Base-by-base conservation (phyloP, 805 yeast species). In the Ogataea allantospora region DNA sequence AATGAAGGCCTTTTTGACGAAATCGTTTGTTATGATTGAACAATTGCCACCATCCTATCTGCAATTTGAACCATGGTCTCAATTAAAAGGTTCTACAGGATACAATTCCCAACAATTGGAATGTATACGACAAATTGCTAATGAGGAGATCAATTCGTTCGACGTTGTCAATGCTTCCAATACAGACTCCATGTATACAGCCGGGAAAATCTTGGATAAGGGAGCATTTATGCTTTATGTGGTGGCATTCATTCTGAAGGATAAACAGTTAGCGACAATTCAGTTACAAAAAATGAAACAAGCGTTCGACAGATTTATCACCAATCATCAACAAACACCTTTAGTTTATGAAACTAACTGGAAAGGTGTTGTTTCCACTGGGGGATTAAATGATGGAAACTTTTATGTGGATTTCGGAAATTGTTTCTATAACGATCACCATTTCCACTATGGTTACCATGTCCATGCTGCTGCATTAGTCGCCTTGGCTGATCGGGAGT, bases 141-240 rank as follows among this genome's bases (percentile, higher is more conserved):
- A 50, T n/a, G 43, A 58, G 5, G 93, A 84, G 49, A 58, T 74
- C 7, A 52, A 68, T 19, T 75, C 68, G 35, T 59, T 56, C 38
- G 85, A 82, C 44, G 71, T 83, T 23, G 62, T 63, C 4, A 72
- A 70, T 12, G 74, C 71, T 59, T 72, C 83, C n/a, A 66, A 83
- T 51, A 66, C 81, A 8, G 87, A 87, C 45, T 87, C 96, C 0
- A 89, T 89, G 85, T 91, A 91, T 63, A 79, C 86, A 14, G 75
- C 95, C 2, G 99, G 98, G 9, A 91, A 93, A 58, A 71, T 78
- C 18, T 66, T 89, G 33, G 96, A 88, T 49, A 93, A 89, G 63
- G 93, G 85, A 62, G 96, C 98, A 0, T 83, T 84, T 70, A 73
- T 93, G 35, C 68, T 88, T 10, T 83, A 83, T 46, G 86, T 80